Base-by-base conservation (phyloP, 164 flowering plant genomes). In the Berberis vulgaris region DNA sequence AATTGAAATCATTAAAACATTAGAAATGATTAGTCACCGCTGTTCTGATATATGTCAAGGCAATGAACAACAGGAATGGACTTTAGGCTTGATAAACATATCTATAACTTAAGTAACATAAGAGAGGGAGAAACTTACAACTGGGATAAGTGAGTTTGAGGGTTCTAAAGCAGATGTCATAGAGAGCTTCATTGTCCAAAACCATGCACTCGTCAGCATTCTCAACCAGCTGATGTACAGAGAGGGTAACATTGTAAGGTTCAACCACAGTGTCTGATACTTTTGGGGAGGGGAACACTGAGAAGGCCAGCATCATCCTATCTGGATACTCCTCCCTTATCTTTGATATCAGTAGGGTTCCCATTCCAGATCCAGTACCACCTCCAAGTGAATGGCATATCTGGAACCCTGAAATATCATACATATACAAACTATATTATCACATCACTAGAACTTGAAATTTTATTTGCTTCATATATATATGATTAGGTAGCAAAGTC, bases 131-230 rank as follows among this genome's bases (percentile, higher is more conserved):
- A 10, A 65, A 57, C 61, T 57, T 65, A 65, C 67, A 65, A 62
- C 68, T 65, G 10, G 68, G 68, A 44, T 57, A 57, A 9, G 68
- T 65, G 54, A 65, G 61, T 45, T 65, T 65, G 40, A 57, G 68
- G 2, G 65, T 62, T 50, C 65, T 60, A 26, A 60, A 60, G 63
- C 63, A 60, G 63, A 60, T 60, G 26, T 60, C 63, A 60, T 60
- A 60, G 10, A 60, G 63, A 12, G 63, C 63, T 60, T 60, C 63
- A 60, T 60, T 60, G 50, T 60, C 63, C 45, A 49, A 57, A 50
- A 65, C 61, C 61, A 65, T 45, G 47, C 57, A 62, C 55, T 46
- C 62, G 61, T 54, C 53, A 46, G 67, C 54, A 26, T 59, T 44
- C 41, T 47, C 58, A 2, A 55, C 54, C 26, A 69, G 59, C 46